Conservation (phyloP, 768 basidiomycete species). For the Russula emetica region DNA sequence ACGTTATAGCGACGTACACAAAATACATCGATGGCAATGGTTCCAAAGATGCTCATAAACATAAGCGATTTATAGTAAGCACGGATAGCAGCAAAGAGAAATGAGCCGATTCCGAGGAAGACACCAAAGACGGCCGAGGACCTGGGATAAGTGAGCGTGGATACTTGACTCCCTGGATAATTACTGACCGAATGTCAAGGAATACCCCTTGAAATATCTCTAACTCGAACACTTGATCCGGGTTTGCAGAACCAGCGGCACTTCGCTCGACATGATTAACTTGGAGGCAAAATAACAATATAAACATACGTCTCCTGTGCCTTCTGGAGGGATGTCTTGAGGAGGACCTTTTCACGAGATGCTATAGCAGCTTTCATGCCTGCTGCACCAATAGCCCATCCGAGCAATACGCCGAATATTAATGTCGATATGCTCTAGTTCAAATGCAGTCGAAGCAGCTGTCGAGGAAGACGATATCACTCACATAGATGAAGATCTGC, state of each 20-base stretch:
- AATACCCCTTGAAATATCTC: conserved; percentile 49
- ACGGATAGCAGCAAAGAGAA: conserved; percentile 43
- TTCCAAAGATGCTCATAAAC: conserved; percentile 45
- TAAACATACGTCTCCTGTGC: conserved; percentile 34
- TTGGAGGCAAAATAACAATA: neutral
- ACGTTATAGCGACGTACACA: conserved; percentile 34
- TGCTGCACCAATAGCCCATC: conserved; percentile 53
- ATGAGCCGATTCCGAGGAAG: conserved; percentile 46
- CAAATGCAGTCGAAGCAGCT: neutral
- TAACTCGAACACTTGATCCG: conserved; percentile 37
- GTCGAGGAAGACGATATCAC: conserved; percentile 26
- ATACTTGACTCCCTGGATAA: neutral
- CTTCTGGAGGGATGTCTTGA: conserved; percentile 32
- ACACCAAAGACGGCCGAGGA: conserved; percentile 45
- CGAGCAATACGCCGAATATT: conserved; percentile 44
- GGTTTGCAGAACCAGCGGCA: conserved; percentile 38
- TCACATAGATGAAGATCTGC: conserved; percentile 46
- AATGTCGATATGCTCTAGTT: conserved; percentile 41
- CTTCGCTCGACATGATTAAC: conserved; percentile 23
- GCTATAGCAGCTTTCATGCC: conserved; percentile 49
- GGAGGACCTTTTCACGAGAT: conserved; percentile 36
- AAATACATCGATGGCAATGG: conserved; percentile 44
- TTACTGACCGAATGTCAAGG: conserved; percentile 40
- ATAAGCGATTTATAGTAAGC: conserved; percentile 46
- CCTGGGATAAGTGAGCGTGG: conserved; percentile 28